Evolutionary conservation across 768 basidiomycete genomes (phyloP), one percentile per base, ranked within the genome.

Genomic region (Pleurotus tuoliensis): DNA sequence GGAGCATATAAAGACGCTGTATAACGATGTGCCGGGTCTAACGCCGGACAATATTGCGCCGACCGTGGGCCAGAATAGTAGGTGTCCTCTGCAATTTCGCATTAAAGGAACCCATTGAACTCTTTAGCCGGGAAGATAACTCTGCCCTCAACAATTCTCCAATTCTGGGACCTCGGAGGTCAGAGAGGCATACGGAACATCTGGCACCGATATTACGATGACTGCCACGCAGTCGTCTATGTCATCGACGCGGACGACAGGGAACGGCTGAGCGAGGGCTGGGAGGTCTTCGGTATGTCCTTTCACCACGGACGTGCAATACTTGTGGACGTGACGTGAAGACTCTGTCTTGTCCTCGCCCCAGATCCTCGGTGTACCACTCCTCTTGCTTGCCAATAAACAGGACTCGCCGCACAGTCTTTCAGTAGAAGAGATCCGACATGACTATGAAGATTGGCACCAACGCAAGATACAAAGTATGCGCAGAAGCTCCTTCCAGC

Each of bases 1-100:
- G 43, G 95, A 98, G 76, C 90, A 87, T 69, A 94, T 98, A 57
- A 98, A 98, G 78, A 93, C 91, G 0, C 72, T 92, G 0, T 98
- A 95, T 67, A 96, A 87, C 67, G 84, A 90, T 39, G 83, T 81
- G 0, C 94, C 94, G 0, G 92, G 92, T 0, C 81, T 97, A n/a
- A 77, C 90, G 38, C 87, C 95, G 0, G 88, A 93, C 63, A 97
- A 94, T 73, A 98, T 99, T 63, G 92, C 82, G 0, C 97, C 97
- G 1, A 99, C 97, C 0, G 90, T 99, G 3, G 97, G 97, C 0
- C 96, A 98, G 73, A 98, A 98, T 71, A 96, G 96, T 96, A 61
- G 62, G 90, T 75, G 22, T 20, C 15, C 22, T 18, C 16, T 25
- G 20, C 9, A 16, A 50, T 27, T 25, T 41, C 51, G 1, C 20